A percentile compares a stretch with the other conserved stretches of the same genome.
phyloP scores from a whole-genome alignment of 345 rosid genomes.

The Cochlearia excelsa region DNA sequence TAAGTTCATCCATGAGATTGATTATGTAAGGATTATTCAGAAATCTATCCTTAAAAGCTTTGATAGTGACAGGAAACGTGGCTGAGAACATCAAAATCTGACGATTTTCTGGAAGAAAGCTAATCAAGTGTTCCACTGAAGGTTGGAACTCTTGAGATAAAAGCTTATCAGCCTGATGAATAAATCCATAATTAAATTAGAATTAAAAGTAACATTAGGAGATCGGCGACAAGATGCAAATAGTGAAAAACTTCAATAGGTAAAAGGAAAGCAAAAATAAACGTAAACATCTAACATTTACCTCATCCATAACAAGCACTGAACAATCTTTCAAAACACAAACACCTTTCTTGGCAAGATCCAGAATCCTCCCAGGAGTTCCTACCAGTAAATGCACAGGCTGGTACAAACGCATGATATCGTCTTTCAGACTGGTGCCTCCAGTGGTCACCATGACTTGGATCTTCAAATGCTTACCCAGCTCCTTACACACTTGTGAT shows the following conservation, averaged over 20 bases:
- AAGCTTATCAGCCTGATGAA: slow-evolving; percentile 81
- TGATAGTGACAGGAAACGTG: slow-evolving; percentile 88
- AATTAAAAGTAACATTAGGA: background rate
- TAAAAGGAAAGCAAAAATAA: background rate
- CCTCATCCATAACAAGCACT: slow-evolving; percentile 96
- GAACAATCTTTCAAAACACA: slow-evolving; percentile 85
- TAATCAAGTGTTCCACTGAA: slow-evolving; percentile 76
- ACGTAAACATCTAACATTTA: slow-evolving; percentile 19
- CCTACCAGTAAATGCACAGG: slow-evolving; percentile 92
- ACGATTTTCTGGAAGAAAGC: slow-evolving; percentile 66
- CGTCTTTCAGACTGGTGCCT: slow-evolving; percentile 92
- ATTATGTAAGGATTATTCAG: slow-evolving; percentile 72
- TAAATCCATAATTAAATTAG: slow-evolving; percentile 32
- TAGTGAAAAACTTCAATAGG: background rate
- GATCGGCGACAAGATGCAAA: slow-evolving; percentile 7
- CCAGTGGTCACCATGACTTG: slow-evolving; percentile 96
- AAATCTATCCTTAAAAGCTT: slow-evolving; percentile 85
- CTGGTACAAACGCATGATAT: slow-evolving; percentile 91
- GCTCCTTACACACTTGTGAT: slow-evolving; percentile 92
- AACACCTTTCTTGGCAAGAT: slow-evolving; percentile 87
- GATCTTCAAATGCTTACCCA: slow-evolving; percentile 81
- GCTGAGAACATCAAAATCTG: slow-evolving; percentile 94
- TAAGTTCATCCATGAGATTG: slow-evolving; percentile 95
- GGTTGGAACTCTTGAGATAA: slow-evolving; percentile 94
- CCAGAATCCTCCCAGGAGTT: slow-evolving; percentile 88